phyloP scores from a whole-genome alignment of 2,329 filamentous ascomycete species.

The Neoarthrinium moseri region DNA sequence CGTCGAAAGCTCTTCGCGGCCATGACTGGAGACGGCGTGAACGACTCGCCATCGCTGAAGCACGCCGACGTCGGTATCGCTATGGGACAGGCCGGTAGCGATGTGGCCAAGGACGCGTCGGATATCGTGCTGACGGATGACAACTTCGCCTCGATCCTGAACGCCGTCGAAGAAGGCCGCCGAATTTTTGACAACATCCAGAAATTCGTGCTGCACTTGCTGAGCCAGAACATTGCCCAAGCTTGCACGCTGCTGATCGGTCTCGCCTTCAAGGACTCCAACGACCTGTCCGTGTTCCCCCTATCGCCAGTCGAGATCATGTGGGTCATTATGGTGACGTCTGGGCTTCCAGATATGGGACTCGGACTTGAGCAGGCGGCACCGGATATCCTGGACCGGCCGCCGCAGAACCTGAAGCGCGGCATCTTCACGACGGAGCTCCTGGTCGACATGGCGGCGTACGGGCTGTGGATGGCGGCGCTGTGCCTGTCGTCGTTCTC shows the following conservation, averaged over 20 bases:
- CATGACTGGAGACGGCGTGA: constrained; percentile 70
- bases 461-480: constrained; percentile 66
- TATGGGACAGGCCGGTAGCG: constrained; percentile 61
- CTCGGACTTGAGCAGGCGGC: constrained; percentile 71
- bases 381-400: constrained; percentile 66
- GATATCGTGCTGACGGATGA: constrained; percentile 70
- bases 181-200: constrained; percentile 74
- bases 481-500: constrained; percentile 63
- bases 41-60: constrained; percentile 69
- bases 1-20: constrained; percentile 50
- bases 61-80: constrained; percentile 70
- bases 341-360: constrained; percentile 73
- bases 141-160: constrained; percentile 71
- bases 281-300: constrained; percentile 68
- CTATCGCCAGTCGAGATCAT: constrained; percentile 72
- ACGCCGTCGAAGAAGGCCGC: constrained; percentile 68
- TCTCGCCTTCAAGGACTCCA: constrained; percentile 67
- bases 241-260: constrained; percentile 69
- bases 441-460: constrained; percentile 65
- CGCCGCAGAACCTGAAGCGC: constrained; percentile 59
- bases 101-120: constrained; percentile 52
- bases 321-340: constrained; percentile 81
- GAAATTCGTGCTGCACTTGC: constrained; percentile 69
- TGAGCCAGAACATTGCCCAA: constrained; percentile 71
- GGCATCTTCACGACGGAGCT: constrained; percentile 68